A percentile compares a stretch with the other conserved stretches of the same genome.
Evolutionary conservation across 2,329 filamentous ascomycete species (phyloP).

Genomic region (Verticillium longisporum): DNA sequence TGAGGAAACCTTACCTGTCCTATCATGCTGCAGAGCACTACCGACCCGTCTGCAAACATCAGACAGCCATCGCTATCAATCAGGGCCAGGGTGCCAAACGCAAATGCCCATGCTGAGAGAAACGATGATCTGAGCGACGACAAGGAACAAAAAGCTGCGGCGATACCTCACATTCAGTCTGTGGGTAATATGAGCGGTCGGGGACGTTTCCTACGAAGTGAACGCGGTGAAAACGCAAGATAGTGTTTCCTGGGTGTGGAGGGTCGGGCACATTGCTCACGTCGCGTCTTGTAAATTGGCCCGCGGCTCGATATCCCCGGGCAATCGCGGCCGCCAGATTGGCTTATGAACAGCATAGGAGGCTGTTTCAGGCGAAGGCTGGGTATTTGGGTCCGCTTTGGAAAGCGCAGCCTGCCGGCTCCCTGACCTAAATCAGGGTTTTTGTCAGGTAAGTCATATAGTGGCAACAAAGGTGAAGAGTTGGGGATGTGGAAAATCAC

Average conservation of each 20-base stretch:
- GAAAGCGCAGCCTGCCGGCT: no score
- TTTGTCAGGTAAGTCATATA: no score
- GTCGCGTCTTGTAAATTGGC: not conserved
- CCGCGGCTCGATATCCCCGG: not conserved
- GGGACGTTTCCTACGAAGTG: not conserved
- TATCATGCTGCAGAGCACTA: not conserved
- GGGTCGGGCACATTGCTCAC: not conserved
- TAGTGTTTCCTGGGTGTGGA: no score
- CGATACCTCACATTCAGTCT: not conserved
- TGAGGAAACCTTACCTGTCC: not conserved
- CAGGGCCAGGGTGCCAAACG: not conserved
- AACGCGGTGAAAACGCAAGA: not conserved
- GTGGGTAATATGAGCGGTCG: not conserved
- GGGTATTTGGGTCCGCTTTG: no score
- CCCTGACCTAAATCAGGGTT: no score
- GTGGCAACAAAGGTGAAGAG: no score
- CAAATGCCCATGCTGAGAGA: not conserved
- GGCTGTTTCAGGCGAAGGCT: no score
- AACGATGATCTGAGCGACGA: not conserved
- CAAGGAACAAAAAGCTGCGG: not conserved
- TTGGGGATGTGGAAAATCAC: no score
- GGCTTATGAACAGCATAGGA: no score
- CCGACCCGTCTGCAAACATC: not conserved
- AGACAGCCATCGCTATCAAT: not conserved
- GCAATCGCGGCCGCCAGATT: no score